Percentiles rank a stretch among this genome's conserved stretches.
These are phyloP conservation scores for Nakazawaea wickerhamii DNA, from an alignment of 805 yeast genomes.

Conservation along the genomic window DNA sequence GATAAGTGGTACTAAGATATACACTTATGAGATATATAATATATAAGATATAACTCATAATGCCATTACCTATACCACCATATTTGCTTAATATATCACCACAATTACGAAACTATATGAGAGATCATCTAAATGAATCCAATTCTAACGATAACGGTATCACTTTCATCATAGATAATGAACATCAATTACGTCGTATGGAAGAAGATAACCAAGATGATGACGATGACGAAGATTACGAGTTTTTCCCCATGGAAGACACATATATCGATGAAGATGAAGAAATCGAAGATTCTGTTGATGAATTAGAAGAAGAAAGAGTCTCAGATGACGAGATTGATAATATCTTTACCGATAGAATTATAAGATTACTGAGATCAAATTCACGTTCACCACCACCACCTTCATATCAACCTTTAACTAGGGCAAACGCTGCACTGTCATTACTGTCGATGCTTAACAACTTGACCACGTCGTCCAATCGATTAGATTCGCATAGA, in stretches of 20 bases:
- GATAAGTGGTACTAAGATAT: too few species aligned
- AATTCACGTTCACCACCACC: slow-evolving; percentile 9
- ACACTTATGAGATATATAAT: too few species aligned
- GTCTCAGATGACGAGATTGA: slow-evolving; percentile 19
- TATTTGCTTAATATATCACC: background rate
- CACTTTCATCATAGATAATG: background rate
- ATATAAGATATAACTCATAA: too few species aligned
- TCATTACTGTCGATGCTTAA: slow-evolving; percentile 8
- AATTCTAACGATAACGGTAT: background rate
- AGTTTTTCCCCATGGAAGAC: slow-evolving; percentile 3
- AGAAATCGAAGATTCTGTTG: slow-evolving; percentile 23
- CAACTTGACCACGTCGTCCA: slow-evolving; percentile 6
- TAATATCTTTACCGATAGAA: slow-evolving; percentile 16
- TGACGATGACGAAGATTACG: slow-evolving; percentile 17
- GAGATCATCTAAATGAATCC: background rate
- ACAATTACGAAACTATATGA: background rate
- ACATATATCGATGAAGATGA: slow-evolving; percentile 22
- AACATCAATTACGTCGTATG: slow-evolving; percentile 1
- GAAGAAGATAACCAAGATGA: slow-evolving; percentile 1
- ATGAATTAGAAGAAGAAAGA: slow-evolving; percentile 18
- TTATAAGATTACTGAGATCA: slow-evolving; percentile 12
- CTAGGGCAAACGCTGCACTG: slow-evolving; percentile 5
- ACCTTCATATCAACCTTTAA: background rate
- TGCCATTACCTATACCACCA: slow-evolving; percentile 2
- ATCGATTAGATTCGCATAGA: background rate